These are phyloP conservation scores for Fraxinus xanthoxyloides DNA, from an alignment of 305 asterid species.

Conservation along the genomic window DNA sequence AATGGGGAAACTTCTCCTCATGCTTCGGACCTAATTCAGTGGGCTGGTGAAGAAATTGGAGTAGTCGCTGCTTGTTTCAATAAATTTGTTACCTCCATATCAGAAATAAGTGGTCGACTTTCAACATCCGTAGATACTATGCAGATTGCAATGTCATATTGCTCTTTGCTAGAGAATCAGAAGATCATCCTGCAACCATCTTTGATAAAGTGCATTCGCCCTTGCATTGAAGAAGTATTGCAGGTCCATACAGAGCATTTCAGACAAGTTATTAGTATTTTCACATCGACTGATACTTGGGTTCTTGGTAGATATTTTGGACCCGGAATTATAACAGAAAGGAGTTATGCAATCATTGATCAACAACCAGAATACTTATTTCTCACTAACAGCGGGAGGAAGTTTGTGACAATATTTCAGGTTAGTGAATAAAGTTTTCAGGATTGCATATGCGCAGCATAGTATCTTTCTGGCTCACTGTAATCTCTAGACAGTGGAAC, in stretches of 20 bases:
- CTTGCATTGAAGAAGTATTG: constrained; percentile 47
- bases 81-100: constrained; percentile 40
- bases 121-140: constrained; percentile 44
- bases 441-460: not conserved
- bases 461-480: not conserved
- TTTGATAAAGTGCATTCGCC: constrained; percentile 41
- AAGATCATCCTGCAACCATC: constrained; percentile 39
- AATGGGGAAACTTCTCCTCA: constrained; percentile 43
- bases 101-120: constrained; percentile 52
- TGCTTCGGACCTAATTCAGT: constrained; percentile 41
- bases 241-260: constrained; percentile 49
- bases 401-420: constrained; percentile 63
- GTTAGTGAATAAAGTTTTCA: constrained; percentile 23
- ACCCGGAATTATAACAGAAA: constrained; percentile 51
- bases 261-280: constrained; percentile 53
- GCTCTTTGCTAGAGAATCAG: constrained; percentile 62
- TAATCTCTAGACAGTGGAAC: not conserved
- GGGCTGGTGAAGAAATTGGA: constrained; percentile 52
- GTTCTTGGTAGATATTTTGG: constrained; percentile 50
- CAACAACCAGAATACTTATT: constrained; percentile 51
- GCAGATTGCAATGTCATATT: constrained; percentile 54
- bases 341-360: constrained; percentile 22
- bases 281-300: constrained; percentile 65
- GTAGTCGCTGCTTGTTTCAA: constrained; percentile 36
- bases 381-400: constrained; percentile 71